Evolutionary conservation across 306 rosid species (phyloP).

Genomic region (Vigna hirtella): DNA sequence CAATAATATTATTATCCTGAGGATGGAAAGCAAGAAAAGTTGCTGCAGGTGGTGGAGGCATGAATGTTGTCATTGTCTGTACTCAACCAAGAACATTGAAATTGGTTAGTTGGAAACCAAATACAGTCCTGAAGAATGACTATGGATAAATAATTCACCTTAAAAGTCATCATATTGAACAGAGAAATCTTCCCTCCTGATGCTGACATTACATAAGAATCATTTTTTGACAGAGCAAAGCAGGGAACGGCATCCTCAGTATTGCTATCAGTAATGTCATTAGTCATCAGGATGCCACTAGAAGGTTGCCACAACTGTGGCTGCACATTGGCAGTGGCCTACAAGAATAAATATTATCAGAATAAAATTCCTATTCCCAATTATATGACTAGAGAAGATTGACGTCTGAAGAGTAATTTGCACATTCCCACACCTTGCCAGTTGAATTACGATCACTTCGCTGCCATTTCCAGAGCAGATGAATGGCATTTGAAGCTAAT

Average conservation of each 20-base stretch:
- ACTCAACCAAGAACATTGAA: conserved; percentile 46
- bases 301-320: conserved; percentile 98
- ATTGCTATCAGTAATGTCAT: conserved; percentile 74
- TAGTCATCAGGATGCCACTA: conserved; percentile 95
- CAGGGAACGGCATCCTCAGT: conserved; percentile 90
- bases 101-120: conserved; percentile 45
- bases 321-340: conserved; percentile 85
- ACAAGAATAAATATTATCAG: conserved; percentile 46
- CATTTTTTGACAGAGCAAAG: conserved; percentile 94
- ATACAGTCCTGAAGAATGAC: conserved; percentile 15
- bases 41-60: conserved; percentile 99
- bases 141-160: conserved; percentile 56
- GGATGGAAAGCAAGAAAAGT: conserved; percentile 98
- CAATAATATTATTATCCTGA: conserved; percentile 94
- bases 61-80: conserved; percentile 98
- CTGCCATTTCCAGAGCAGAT: conserved; percentile 94
- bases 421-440: conserved; percentile 65
- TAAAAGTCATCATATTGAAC: conserved; percentile 98
- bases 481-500: conserved; percentile 91
- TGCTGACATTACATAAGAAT: conserved; percentile 98
- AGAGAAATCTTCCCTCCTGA: conserved; percentile 96
- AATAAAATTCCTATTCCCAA: conserved; percentile 29
- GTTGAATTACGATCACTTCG: conserved; percentile 72
- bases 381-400: conserved; percentile 23
- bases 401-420: conserved; percentile 36